A percentile compares a stretch with the other conserved stretches of the same genome.
Conservation (phyloP, 23 red algal species). For the Chondrus crispus region DNA sequence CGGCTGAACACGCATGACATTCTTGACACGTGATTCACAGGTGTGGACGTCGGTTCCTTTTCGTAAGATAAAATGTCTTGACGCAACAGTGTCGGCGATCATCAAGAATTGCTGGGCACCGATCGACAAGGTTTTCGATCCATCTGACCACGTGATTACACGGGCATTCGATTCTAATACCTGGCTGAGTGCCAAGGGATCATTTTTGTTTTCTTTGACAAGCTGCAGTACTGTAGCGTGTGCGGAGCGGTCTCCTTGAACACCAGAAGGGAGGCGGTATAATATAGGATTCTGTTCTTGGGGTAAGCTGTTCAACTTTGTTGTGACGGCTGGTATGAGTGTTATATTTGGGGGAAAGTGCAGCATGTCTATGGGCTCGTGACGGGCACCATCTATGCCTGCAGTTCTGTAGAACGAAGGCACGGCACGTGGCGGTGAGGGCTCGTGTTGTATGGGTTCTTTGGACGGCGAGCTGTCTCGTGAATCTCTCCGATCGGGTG, state of each 20-base stretch:
- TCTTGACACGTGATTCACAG: constrained; percentile 14
- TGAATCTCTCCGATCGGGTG: not conserved
- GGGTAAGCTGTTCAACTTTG: not conserved
- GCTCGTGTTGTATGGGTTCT: not conserved
- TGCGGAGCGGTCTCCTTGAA: not conserved
- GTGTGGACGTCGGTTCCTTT: constrained; percentile 34
- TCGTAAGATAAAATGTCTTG: constrained; percentile 55
- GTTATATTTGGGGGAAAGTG: constrained; percentile 57
- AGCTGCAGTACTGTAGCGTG: constrained; percentile 12
- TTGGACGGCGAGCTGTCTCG: not conserved
- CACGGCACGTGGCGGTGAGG: not conserved
- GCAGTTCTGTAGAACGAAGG: not conserved
- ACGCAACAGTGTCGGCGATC: constrained; percentile 48
- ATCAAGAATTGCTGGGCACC: constrained; percentile 48
- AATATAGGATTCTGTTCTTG: constrained; percentile 28
- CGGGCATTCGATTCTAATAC: constrained; percentile 49
- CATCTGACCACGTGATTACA: constrained; percentile 61
- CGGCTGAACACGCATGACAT: constrained; percentile 40
- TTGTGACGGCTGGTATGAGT: constrained; percentile 2
- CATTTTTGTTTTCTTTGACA: not conserved
- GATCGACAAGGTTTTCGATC: constrained; percentile 49
- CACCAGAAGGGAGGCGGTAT: constrained; percentile 16
- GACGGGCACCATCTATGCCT: not conserved
- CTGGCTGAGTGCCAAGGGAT: constrained; percentile 13
- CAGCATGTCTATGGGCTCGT: constrained; percentile 22